Evolutionary conservation across 2,329 filamentous ascomycete species (phyloP).

Genomic region (Fusarium staphyleae): DNA sequence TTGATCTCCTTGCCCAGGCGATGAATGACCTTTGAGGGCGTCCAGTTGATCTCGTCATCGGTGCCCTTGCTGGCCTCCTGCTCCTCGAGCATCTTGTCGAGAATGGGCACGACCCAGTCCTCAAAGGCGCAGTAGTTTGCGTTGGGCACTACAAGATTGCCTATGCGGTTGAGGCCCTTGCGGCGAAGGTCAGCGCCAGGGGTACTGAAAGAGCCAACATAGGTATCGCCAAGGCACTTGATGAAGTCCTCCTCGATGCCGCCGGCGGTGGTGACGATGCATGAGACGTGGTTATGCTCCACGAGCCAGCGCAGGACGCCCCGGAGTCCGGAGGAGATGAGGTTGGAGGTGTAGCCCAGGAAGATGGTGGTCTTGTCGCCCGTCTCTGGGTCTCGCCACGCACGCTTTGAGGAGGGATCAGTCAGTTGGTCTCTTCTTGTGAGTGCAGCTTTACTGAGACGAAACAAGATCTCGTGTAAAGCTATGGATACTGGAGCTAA

Average conservation of each 20-base stretch:
- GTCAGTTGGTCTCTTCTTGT: conserved; percentile 5
- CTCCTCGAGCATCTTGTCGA: conserved; percentile 93
- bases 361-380: conserved; percentile 89
- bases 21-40: conserved; percentile 89
- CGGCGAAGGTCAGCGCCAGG: conserved; percentile 78
- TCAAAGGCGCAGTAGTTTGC: conserved; percentile 96
- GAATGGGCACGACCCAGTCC: conserved; percentile 94
- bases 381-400: conserved; percentile 82
- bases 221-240: conserved; percentile 95
- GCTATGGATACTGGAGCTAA: conserved; percentile 46
- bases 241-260: conserved; percentile 98
- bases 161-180: conserved; percentile 92
- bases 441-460: background rate
- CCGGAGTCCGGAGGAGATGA: conserved; percentile 93
- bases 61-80: conserved; percentile 80
- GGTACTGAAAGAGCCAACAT: conserved; percentile 85
- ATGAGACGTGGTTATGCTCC: conserved; percentile 89
- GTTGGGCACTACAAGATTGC: conserved; percentile 94
- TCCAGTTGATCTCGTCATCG: conserved; percentile 82
- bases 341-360: conserved; percentile 95
- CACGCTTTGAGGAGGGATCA: conserved; percentile 56
- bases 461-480: too few relatives aligned
- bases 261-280: conserved; percentile 93
- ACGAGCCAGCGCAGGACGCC: conserved; percentile 93
- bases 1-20: conserved; percentile 94